Evolutionary conservation across 2,329 filamentous ascomycete genomes (phyloP).

Genomic region (Trichoderma gracile): DNA sequence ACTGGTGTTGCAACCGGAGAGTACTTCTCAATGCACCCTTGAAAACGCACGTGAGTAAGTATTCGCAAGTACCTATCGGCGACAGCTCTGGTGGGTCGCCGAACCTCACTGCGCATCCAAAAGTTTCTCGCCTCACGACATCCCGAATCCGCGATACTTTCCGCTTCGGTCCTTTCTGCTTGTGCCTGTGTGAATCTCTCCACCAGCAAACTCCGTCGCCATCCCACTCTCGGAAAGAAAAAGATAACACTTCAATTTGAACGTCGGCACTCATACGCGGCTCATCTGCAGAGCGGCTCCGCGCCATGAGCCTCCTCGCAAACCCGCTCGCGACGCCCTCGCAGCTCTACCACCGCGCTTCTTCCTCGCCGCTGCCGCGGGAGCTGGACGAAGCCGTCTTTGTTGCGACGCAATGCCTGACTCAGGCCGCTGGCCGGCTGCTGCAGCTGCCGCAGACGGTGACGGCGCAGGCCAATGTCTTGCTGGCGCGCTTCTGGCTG

Average conservation of each 20-base stretch:
- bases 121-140: conserved; percentile 16
- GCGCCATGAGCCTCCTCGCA: conserved; percentile 59
- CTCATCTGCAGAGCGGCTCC: not conserved
- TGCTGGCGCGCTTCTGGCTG: conserved; percentile 80
- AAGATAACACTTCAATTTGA: not conserved
- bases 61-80: not conserved
- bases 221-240: not conserved
- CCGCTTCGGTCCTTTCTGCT: too few species aligned
- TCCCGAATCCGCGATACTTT: not conserved
- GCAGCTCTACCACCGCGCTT: conserved; percentile 62
- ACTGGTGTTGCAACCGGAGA: not conserved
- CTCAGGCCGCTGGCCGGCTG: conserved; percentile 77
- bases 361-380: conserved; percentile 60
- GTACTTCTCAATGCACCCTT: not conserved
- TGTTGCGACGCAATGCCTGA: conserved; percentile 70
- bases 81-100: conserved; percentile 16
- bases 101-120: conserved; percentile 2
- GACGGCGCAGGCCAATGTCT: conserved; percentile 80
- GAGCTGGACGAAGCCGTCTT: conserved; percentile 73
- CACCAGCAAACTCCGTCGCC: not conserved
- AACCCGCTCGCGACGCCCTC: conserved; percentile 73
- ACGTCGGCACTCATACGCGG: not conserved
- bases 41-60: not conserved
- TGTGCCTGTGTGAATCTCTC: not conserved
- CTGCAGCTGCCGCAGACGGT: conserved; percentile 82